Base-by-base conservation (phyloP, 192 early-diverging fungal species). In the Funneliformis geosporum region DNA sequence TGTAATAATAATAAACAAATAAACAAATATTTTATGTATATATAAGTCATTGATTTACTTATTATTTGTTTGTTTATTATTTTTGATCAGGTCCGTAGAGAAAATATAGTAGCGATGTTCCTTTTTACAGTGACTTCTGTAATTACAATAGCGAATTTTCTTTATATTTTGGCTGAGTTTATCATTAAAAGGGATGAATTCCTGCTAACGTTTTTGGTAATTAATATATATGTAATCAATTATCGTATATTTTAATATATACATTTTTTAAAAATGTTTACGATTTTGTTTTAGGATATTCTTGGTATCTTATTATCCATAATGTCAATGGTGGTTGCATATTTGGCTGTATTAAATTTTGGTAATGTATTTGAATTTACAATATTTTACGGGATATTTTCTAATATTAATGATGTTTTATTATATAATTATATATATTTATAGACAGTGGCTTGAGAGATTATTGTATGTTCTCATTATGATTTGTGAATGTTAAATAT, bases 51-150 rank as follows among this genome's bases (percentile, higher is more conserved):
- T 55, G 23, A 18, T 74, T 27, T 27, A 27, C 16, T 21, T 50
- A 50, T 40, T 42, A 42, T 42, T 69, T 38, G 16, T 38, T 39
- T 21, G 16, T 40, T n/a, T n/a, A n/a, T n/a, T n/a, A n/a, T 33
- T 33, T 33, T 33, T 33, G 33, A 69, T 23, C 62, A 76, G 74
- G 74, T 76, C 23, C 33, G 74, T 18, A n/a, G 46, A n/a, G 74
- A 76, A 40, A 76, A 76, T 42, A 64, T 43, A 61, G 33, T 62
- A 23, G 74, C 74, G 4, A 61, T 76, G 59, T 14, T 76, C n/a
- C 43, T 76, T 62, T 76, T 25, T 64, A 60, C 60, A 23, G 0
- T 76, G 4, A n/a, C 23, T 42, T 60, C 74, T 62, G 8, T 40
- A 2, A 25, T 23, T 23, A 76, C 60, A 8, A 76, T 76, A 46